phyloP scores from a whole-genome alignment of 495 filamentous ascomycete genomes.

The Glonium stellatum region DNA sequence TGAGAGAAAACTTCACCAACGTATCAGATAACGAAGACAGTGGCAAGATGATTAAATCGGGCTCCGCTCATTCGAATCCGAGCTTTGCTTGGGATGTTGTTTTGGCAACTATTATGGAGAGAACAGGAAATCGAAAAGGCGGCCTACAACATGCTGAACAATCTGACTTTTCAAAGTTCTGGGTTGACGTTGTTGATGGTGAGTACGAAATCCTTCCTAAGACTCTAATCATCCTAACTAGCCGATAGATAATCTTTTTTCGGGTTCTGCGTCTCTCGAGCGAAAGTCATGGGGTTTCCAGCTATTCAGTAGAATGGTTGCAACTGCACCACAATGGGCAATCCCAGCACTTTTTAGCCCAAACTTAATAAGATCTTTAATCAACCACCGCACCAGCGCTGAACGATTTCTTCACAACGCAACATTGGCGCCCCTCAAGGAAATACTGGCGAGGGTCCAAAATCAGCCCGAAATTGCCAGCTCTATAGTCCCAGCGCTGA shows the following conservation, averaged over 20 bases:
- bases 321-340: conserved; percentile 41
- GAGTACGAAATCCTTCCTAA: conserved; percentile 35
- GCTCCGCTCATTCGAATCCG: conserved; percentile 68
- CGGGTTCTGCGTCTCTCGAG: conserved; percentile 69
- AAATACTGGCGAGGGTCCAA: conserved; percentile 60
- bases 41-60: conserved; percentile 39
- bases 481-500: conserved; percentile 55
- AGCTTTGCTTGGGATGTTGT: conserved; percentile 86
- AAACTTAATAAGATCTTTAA: conserved; percentile 74
- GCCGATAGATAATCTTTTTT: conserved; percentile 66
- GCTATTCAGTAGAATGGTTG: conserved; percentile 67
- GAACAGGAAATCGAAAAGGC: conserved; percentile 28
- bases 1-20: conserved; percentile 64
- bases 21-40: conserved; percentile 43
- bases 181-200: conserved; percentile 85
- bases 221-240: background rate
- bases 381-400: conserved; percentile 77
- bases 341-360: conserved; percentile 62
- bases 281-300: conserved; percentile 88
- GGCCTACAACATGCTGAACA: conserved; percentile 29
- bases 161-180: conserved; percentile 64
- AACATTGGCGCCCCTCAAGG: conserved; percentile 63
- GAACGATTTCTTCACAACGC: conserved; percentile 79
- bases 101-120: conserved; percentile 41
- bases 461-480: conserved; percentile 54